phyloP scores from a whole-genome alignment of 169 alveolate species.

The Toxoplasma gondii region DNA sequence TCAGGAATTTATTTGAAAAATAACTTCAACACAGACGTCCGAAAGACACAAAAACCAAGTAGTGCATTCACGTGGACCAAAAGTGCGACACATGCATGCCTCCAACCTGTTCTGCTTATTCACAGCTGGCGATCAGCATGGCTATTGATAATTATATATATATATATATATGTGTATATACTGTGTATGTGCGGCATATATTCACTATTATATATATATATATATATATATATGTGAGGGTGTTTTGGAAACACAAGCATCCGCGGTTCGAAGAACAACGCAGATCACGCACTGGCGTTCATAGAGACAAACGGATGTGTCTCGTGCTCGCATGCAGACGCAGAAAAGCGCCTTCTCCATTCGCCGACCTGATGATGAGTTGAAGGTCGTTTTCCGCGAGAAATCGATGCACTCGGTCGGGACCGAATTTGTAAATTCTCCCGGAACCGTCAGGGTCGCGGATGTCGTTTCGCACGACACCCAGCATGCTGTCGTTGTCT shows the following conservation, averaged over 20 bases:
- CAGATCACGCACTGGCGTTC: too few relatives aligned
- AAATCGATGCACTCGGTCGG: slow-evolving; percentile 91
- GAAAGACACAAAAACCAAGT: neutral
- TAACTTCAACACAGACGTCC: neutral
- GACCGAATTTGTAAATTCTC: slow-evolving; percentile 98
- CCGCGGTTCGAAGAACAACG: too few relatives aligned
- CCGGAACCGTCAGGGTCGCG: slow-evolving; percentile 99
- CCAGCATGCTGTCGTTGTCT: slow-evolving; percentile 96
- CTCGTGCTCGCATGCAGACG: too few relatives aligned
- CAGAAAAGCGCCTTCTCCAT: neutral
- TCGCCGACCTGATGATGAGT: slow-evolving; percentile 77
- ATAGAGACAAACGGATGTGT: too few relatives aligned
- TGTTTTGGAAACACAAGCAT: too few relatives aligned
- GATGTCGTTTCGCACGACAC: slow-evolving; percentile 96
- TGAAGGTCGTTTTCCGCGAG: slow-evolving; percentile 85
- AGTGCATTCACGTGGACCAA: too few relatives aligned
- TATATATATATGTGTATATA: neutral
- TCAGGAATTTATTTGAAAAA: neutral
- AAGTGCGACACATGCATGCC: too few relatives aligned
- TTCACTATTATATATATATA: neutral
- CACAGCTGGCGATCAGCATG: neutral
- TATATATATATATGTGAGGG: neutral
- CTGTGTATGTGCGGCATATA: neutral
- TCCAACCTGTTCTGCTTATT: neutral
- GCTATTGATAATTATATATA: neutral